Base-by-base conservation (phyloP, 495 filamentous ascomycete species). In the Daldinia concentrica region DNA sequence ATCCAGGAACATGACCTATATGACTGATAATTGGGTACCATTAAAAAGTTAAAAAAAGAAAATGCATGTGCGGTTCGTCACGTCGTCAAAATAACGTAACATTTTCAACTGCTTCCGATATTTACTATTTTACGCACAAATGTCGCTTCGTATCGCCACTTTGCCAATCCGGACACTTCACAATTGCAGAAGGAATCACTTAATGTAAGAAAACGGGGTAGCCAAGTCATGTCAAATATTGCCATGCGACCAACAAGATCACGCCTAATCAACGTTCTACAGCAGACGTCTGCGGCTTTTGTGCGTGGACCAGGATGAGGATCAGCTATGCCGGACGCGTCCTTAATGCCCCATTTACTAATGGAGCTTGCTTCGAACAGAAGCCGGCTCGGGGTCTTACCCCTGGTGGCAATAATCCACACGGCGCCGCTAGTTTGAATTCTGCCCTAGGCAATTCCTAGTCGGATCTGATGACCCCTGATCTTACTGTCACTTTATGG, bases 201-300 rank as follows among this genome's bases (percentile, higher is more conserved):
- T 52, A 67, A 68, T 68, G 55, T 54, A 65, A 57, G 50, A 61
- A 26, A 26, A 73, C 52, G 64, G 70, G 55, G 50, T n/a, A 36
- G 17, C 30, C 24, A 50, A 39, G 24, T 26, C 65, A 7, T 62
- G 36, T 34, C 34, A 29, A 57, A 14, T 24, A 32, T 39, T 60
- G 30, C 54, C 37, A 68, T 60, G 58, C 59, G 55, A 68, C 64
- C 64, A 72, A 61, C 63, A 22, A 54, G 50, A 27, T 56, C 29
- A 43, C 45, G 60, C 61, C 64, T 54, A 19, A 65, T 62, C 61
- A 68, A n/a, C 19, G 6, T 41, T 68, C 30, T 52, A 29, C 59
- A 57, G 61, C 39, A 12, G 60, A 30, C 27, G 37, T 62, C 54
- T 73, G 70, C 70, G 70, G 3, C 65, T 73, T 73, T 73, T 73